Evolutionary conservation across 2,329 filamentous ascomycete genomes (phyloP), one percentile per base, ranked within the genome.

Genomic region (Fusarium clavum): DNA sequence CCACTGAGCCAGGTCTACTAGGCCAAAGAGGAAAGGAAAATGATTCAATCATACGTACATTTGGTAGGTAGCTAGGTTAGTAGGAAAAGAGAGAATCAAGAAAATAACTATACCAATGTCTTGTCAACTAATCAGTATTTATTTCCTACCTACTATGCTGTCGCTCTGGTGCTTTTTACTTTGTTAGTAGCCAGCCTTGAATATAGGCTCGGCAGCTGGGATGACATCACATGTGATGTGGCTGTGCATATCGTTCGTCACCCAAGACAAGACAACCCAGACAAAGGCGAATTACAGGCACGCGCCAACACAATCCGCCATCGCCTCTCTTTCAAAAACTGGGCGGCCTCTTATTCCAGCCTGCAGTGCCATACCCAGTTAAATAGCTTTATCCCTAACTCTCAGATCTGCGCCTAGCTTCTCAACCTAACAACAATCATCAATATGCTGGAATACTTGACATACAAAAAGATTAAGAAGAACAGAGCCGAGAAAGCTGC

Each of bases 381-480:
- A 59, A 60, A 73, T 61, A 65, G 59, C 53, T 53, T n/a, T 44
- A 46, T 40, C 32, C 29, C 57, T 64, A 29, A n/a, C 27, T 40
- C 41, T 25, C 22, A 24, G 16, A 41, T 20, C n/a, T n/a, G n/a
- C 25, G 27, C 32, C n/a, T 52, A 34, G 12, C 55, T 32, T 41
- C 48, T 47, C 49, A 51, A 51, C 29, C 38, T 48, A 32, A 46
- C 32, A 47, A 46, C 58, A 40, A 67, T 34, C 59, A 32, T 57
- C 30, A 68, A 48, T 51, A 91, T 91, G 89, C 76, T 91, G 66
- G 88, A 91, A 78, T 90, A 88, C 78, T 86, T 91, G 70, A 80
- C 83, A 38, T 87, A 85, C 81, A 90, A 87, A 77, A 91, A 90
- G 77, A 81, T 84, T 75, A 90, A 90, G 81, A 88, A 90, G 79